These are phyloP conservation scores for Monosporascus sp. DNA, from an alignment of 2,329 filamentous ascomycete species.

Conservation along the genomic window DNA sequence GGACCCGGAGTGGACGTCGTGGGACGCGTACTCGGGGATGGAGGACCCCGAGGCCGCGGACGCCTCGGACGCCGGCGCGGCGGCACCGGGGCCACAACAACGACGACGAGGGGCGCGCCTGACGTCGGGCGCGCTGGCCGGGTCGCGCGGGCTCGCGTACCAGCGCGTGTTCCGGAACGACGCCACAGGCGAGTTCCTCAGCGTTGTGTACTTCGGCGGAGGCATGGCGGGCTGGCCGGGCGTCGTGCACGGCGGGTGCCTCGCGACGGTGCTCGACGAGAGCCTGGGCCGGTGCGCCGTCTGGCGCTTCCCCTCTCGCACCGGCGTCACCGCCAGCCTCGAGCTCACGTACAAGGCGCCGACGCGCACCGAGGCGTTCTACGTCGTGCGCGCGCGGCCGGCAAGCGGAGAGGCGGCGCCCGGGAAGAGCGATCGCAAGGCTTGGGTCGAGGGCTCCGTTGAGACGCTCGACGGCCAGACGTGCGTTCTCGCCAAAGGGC, in stretches of 20 bases:
- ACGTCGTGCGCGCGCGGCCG: constrained; percentile 51
- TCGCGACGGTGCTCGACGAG: constrained; percentile 67
- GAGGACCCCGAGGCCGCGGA: too few relatives aligned
- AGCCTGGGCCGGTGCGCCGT: constrained; percentile 59
- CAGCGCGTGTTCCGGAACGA: constrained; percentile 62
- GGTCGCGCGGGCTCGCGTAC: constrained; percentile 38
- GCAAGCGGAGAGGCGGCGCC: constrained; percentile 6
- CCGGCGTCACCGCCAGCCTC: constrained; percentile 52
- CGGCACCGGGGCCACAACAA: neutral
- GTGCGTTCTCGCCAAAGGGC: constrained; percentile 52
- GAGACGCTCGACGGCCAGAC: constrained; percentile 51
- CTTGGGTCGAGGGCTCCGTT: constrained; percentile 48
- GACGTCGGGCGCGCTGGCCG: constrained; percentile 37
- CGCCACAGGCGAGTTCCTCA: constrained; percentile 51
- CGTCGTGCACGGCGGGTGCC: constrained; percentile 64
- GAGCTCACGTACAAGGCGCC: constrained; percentile 59
- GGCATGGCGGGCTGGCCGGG: constrained; percentile 64
- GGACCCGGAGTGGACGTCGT: constrained; percentile 36
- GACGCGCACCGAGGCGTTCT: constrained; percentile 56
- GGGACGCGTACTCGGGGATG: constrained; percentile 36
- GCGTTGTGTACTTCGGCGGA: constrained; percentile 64
- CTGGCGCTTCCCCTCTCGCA: constrained; percentile 38
- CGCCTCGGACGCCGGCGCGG: constrained; percentile 5
- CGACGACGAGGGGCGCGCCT: constrained; percentile 19
- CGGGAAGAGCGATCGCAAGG: constrained; percentile 39